These are phyloP conservation scores for Cyberlindnera sargentensis DNA, from an alignment of 805 yeast species.

Conservation along the genomic window DNA sequence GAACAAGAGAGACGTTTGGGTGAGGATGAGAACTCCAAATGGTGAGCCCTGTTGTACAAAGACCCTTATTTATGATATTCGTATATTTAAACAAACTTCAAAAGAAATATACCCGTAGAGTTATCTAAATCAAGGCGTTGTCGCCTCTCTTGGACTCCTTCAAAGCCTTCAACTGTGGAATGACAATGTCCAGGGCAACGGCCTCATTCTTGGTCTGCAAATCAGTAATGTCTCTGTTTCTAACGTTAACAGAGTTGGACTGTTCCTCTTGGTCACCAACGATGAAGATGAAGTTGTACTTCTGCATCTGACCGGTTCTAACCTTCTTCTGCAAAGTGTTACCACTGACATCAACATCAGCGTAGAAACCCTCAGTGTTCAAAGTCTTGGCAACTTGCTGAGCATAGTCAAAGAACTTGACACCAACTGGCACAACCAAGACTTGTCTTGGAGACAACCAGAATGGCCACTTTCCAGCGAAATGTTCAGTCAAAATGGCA, in stretches of 20 bases:
- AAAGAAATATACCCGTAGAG: neutral
- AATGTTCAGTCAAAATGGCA: constrained; percentile 96
- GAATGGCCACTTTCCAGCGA: constrained; percentile 99
- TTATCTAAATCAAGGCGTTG: constrained; percentile 33
- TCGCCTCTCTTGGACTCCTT: constrained; percentile 71
- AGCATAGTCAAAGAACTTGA: constrained; percentile 87
- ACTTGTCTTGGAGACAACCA: constrained; percentile 99
- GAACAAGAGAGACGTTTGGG: constrained; percentile 19
- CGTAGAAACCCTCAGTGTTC: constrained; percentile 73
- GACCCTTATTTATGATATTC: neutral
- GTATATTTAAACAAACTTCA: neutral
- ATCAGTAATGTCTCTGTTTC: constrained; percentile 92
- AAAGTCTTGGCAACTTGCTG: constrained; percentile 64
- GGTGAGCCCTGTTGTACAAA: constrained; percentile 5
- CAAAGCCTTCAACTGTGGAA: constrained; percentile 59
- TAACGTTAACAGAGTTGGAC: constrained; percentile 77
- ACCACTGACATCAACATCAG: constrained; percentile 90
- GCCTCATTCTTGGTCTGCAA: constrained; percentile 91
- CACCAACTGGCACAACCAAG: constrained; percentile 94
- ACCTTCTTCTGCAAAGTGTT: constrained; percentile 98
- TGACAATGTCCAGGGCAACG: constrained; percentile 63
- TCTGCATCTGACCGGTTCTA: constrained; percentile 90
- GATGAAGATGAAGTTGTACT: constrained; percentile 91
- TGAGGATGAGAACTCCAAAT: constrained; percentile 14
- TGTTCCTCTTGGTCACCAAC: constrained; percentile 94